Evolutionary conservation across 78 protist genomes (phyloP).

Genomic region (Planoprotostelium fungivorum): DNA sequence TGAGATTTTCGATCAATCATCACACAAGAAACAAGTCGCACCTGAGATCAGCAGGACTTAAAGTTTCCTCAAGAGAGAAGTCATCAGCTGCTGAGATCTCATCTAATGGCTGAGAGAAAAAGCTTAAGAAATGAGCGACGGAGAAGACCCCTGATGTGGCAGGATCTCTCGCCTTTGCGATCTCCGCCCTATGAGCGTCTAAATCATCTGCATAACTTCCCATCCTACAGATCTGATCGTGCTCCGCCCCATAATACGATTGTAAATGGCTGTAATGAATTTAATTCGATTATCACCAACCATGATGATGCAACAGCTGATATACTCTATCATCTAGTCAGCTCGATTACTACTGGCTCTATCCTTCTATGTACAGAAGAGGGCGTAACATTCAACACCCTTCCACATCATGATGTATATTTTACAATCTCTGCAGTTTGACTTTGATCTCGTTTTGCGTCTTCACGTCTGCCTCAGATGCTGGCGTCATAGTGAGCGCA

Average conservation of each 20-base stretch:
- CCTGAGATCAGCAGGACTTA: not conserved
- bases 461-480: not conserved
- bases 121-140: not conserved
- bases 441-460: too few species aligned
- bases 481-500: not conserved
- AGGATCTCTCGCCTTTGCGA: not conserved
- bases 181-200: not conserved
- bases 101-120: not conserved
- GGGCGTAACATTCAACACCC: too few species aligned
- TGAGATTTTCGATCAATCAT: not conserved
- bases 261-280: too few species aligned
- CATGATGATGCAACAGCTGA: too few species aligned
- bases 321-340: too few species aligned
- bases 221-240: too few species aligned
- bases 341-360: too few species aligned
- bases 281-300: too few species aligned
- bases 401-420: too few species aligned
- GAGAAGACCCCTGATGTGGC: not conserved
- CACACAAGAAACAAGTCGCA: not conserved
- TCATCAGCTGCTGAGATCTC: not conserved
- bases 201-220: not conserved
- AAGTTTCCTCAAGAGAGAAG: not conserved
- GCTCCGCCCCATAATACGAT: too few species aligned
- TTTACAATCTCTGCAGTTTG: too few species aligned
- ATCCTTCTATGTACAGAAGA: too few species aligned